Evolutionary conservation across 2,329 filamentous ascomycete species (phyloP), one percentile per base, ranked within the genome.

Genomic region (Amauroascus niger): DNA sequence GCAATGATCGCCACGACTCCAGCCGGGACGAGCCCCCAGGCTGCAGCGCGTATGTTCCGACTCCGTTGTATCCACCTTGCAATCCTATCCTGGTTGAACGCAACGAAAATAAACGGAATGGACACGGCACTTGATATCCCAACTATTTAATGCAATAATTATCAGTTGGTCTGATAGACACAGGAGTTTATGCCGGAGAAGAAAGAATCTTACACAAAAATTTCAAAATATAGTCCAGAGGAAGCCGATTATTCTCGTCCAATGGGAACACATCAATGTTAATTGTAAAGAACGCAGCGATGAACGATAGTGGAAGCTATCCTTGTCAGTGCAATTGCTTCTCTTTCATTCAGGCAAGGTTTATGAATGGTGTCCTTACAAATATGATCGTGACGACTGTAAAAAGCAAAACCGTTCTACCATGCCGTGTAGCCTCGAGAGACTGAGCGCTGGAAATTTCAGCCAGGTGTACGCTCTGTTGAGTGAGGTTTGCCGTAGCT

Each of bases 31-130:
- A 52, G 3, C 18, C 9, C 49, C 30, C 28, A 30, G 18, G 28
- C 40, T 2, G 24, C 33, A 9, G 48, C 30, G 26, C 4, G 9
- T 20, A 18, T 14, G 45, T 22, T 48, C 13, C 33, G 48, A 28
- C 22, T 22, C n/a, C 16, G 14, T 20, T 55, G 52, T 24, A 55
- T 30, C 41, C 49, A 55, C 6, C 30, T 32, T 22, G 53, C 48
- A 52, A 55, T 52, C 14, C 53, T 22, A 40, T 52, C 49, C 35
- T 52, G 53, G 22, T 55, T 55, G 22, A 52, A 52, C 32, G 53
- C 53, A 20, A 55, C 35, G 7, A 55, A 40, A 26, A 55, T 45
- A 20, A 55, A 55, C 6, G 53, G 53, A 8, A 55, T 52, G 3
- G 53, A 55, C 35, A 55, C 49, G 8, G 53, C 53, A 3, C 48